Base-by-base conservation (phyloP, 345 rosid genomes). In the Heritiera littoralis region DNA sequence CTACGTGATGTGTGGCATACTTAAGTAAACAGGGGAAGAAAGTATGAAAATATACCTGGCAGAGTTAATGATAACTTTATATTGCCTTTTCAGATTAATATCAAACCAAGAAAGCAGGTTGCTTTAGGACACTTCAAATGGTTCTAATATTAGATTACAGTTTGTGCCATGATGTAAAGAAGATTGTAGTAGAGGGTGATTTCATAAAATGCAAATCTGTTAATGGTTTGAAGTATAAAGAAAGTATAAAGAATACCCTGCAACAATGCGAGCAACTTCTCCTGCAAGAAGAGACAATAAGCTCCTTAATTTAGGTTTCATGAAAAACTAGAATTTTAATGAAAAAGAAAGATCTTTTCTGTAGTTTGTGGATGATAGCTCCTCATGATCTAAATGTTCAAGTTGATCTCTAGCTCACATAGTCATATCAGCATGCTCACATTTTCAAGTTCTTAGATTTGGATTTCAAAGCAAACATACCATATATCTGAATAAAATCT, bases 231-330 rank as follows among this genome's bases (percentile, higher is more conserved):
- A 80, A 79, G 48, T 78, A 72, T 92, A 88, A 81, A 78, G 45
- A 81, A 80, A 79, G 48, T 78, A 72, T 92, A 88, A 81, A 78
- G 45, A 81, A 78, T 94, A 94, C 98, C 98, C 97, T 13, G 98
- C 98, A 76, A 97, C 97, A 66, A 86, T 82, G 10, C 92, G 95
- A 46, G 98, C 98, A 72, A 93, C 72, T 85, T 95, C 98, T 74
- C 98, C 98, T 93, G 93, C 86, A 86, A 78, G 68, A 80, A 58
- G 59, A 43, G 35, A 60, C 17, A 41, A 72, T 2, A n/a, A 51
- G 18, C 38, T 54, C 17, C 66, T 78, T 67, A 77, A 78, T 11
- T 66, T 51, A 66, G 17, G 56, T 9, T 51, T 49, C 64, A 60
- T 60, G 51, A 58, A 63, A 30, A 61, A 40, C 28, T n/a, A 3